Percentiles rank a stretch among this genome's conserved stretches.
Evolutionary conservation across 495 filamentous ascomycete species (phyloP).

Genomic region (Penicillium lagena): DNA sequence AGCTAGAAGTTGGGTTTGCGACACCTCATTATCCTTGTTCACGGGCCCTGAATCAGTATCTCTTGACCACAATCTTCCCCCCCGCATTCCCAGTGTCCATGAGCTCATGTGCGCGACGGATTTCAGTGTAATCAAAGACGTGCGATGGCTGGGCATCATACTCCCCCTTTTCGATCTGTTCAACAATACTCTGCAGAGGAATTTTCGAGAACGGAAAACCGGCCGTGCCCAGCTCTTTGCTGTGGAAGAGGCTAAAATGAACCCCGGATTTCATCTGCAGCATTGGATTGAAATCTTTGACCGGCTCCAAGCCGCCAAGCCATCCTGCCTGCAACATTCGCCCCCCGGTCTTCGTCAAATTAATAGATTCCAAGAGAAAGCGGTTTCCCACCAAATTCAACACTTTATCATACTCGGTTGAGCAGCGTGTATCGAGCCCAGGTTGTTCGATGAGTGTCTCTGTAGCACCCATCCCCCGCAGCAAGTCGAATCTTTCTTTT

Average conservation of each 20-base stretch:
- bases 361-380: conserved; percentile 33
- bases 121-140: conserved; percentile 27
- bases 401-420: conserved; percentile 31
- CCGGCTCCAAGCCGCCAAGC: conserved; percentile 38
- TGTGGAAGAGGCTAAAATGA: conserved; percentile 45
- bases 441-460: conserved; percentile 20
- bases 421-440: conserved; percentile 6
- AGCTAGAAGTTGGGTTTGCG: too few species aligned
- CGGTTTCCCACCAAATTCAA: conserved; percentile 40
- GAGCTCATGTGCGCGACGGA: conserved; percentile 24
- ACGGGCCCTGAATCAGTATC: too few species aligned
- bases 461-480: conserved; percentile 24
- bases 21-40: too few species aligned
- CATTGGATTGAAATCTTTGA: conserved; percentile 42
- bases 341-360: conserved; percentile 25
- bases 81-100: conserved; percentile 24
- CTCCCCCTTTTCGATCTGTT: conserved; percentile 20
- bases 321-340: conserved; percentile 37
- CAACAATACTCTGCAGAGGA: conserved; percentile 34
- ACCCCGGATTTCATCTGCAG: conserved; percentile 41
- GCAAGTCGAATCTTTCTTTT: conserved; percentile 13
- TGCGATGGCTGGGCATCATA: conserved; percentile 22
- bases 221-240: conserved; percentile 29
- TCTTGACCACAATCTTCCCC: conserved; percentile 31
- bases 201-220: conserved; percentile 38